Base-by-base conservation (phyloP, 768 basidiomycete genomes). In the Phylloporus sp. region DNA sequence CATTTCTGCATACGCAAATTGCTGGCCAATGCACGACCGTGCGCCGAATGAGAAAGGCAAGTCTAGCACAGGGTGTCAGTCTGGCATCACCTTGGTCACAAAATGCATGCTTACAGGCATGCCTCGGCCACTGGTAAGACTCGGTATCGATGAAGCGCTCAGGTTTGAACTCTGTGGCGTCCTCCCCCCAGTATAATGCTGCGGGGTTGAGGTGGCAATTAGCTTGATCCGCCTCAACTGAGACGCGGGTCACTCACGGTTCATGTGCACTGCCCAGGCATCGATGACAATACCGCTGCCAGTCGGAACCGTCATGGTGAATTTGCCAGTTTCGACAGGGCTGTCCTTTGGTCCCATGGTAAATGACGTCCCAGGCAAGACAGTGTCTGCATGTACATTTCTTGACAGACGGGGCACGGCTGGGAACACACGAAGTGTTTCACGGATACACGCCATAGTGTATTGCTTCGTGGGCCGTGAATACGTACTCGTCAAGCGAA, bases 141-240 rank as follows among this genome's bases (percentile, higher is more conserved):
- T 71, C 71, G 0, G 76, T 78, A 46, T 80, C 79, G 24, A 81
- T 68, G 59, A 80, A 81, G 0, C 76, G 72, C 40, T 76, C 75
- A 0, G 78, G 78, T 41, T 64, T 78, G 67, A 79, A 81, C 18
- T 72, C 70, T 10, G 53, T 61, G 0, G 50, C 67, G 47, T 80
- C 78, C 12, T 69, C 60, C 6, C 80, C 80, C 80, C 79, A 80
- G 41, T 76, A 70, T 16, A 77, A 62, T 3, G 76, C 79, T 81
- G 40, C 8, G n/a, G 11, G 1, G 7, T 3, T 4, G 7, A 8
- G 43, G 31, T 9, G 1, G 20, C 40, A 40, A 13, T 46, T 2
- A 49, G 15, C 24, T 9, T 2, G 34, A 27, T n/a, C 6, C 34
- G 10, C 24, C 38, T 35, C 12, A 16, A 20, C 2, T 27, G 35